Conservation (phyloP, 148 eudicot species). For the Rhododendron mucronatum region DNA sequence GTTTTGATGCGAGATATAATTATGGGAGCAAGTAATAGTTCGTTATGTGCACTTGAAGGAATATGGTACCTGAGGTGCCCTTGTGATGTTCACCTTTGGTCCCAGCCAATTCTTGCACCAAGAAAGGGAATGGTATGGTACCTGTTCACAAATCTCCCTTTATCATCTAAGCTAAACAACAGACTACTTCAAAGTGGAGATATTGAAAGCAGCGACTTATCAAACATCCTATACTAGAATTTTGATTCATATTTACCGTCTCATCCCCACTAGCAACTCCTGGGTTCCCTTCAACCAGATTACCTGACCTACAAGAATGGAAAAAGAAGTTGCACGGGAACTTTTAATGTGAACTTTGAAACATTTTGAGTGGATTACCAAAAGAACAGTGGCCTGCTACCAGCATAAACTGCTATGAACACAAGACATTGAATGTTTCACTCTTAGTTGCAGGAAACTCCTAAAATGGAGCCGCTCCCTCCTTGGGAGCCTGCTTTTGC, state of each 20-base stretch:
- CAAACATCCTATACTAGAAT: not conserved
- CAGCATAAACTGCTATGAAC: not conserved
- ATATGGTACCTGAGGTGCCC: conserved; percentile 83
- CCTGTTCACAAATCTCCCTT: conserved; percentile 39
- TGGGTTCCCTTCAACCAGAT: conserved; percentile 83
- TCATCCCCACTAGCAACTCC: conserved; percentile 90
- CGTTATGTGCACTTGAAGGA: not conserved
- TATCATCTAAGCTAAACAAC: conserved; percentile 1
- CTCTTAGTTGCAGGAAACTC: too few species aligned
- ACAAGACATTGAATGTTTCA: not conserved
- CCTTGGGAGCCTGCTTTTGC: too few species aligned
- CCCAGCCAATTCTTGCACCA: conserved; percentile 99
- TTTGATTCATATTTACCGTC: conserved; percentile 51
- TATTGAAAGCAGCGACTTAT: not conserved
- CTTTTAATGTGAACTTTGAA: not conserved
- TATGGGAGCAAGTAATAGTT: not conserved
- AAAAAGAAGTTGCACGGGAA: not conserved
- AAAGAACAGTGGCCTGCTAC: not conserved
- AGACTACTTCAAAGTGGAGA: not conserved
- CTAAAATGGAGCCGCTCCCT: too few species aligned
- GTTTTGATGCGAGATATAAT: not conserved
- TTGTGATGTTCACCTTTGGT: conserved; percentile 82
- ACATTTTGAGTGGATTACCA: conserved; percentile 6
- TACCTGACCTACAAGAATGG: conserved; percentile 68
- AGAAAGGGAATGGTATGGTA: conserved; percentile 91